Conservation (phyloP, 108 stramenopile species). For the Cyclotella sp. region DNA sequence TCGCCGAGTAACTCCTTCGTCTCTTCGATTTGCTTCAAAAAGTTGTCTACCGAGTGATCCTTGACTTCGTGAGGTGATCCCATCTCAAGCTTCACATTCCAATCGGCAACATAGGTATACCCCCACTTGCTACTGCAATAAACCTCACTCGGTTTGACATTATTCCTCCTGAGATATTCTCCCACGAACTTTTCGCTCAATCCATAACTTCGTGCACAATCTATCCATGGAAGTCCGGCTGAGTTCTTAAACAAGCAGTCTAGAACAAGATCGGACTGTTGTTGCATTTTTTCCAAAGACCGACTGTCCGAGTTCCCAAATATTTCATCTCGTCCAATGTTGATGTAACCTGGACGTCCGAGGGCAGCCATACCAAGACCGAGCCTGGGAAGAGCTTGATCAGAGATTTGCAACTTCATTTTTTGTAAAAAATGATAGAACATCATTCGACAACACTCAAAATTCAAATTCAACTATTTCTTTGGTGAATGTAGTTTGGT, state of each 20-base stretch:
- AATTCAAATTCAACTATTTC: no score
- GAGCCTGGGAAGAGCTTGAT: constrained; percentile 38
- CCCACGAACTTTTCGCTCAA: constrained; percentile 77
- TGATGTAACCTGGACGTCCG: constrained; percentile 86
- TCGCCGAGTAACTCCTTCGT: constrained; percentile 60
- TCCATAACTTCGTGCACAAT: constrained; percentile 85
- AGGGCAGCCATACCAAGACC: constrained; percentile 85
- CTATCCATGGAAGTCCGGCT: constrained; percentile 62
- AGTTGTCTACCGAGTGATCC: constrained; percentile 73
- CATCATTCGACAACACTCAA: neutral
- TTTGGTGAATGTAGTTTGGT: no score
- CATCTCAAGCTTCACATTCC: constrained; percentile 60
- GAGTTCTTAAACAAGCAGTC: constrained; percentile 51
- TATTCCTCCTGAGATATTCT: constrained; percentile 62
- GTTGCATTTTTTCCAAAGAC: constrained; percentile 63
- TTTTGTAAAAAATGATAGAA: neutral
- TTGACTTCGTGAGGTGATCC: constrained; percentile 83
- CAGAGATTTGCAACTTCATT: neutral
- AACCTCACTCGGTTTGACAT: constrained; percentile 55
- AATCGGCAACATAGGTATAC: constrained; percentile 83
- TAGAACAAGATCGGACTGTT: constrained; percentile 64
- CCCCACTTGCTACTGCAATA: constrained; percentile 80
- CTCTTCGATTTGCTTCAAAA: constrained; percentile 69
- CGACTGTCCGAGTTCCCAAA: constrained; percentile 27
- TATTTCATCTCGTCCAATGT: constrained; percentile 46